phyloP scores from a whole-genome alignment of 371 early-diverging fungal genomes.

The Capillidium heterosporum region DNA sequence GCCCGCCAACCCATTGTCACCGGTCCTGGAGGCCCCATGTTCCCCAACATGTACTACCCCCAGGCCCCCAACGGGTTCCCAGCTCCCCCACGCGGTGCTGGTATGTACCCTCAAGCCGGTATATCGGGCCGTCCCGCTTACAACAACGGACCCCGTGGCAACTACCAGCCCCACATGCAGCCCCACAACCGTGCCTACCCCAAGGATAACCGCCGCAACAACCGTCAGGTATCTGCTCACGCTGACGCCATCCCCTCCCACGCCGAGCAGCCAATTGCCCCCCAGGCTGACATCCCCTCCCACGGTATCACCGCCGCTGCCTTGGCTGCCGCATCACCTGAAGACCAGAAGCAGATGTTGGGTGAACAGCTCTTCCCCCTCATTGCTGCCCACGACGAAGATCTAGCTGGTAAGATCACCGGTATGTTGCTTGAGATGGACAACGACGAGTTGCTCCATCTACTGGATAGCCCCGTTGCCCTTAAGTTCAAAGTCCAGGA shows the following conservation, averaged over 20 bases:
- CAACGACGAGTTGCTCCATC: constrained; percentile 73
- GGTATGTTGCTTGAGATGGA: constrained; percentile 98
- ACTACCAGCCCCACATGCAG: constrained; percentile 7
- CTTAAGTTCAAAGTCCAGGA: constrained; percentile 54
- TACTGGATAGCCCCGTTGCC: constrained; percentile 61
- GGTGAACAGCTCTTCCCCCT: constrained; percentile 87
- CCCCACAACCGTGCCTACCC: no score
- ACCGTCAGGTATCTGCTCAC: no score
- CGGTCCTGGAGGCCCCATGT: constrained; percentile 15
- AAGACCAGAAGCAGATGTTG: constrained; percentile 84
- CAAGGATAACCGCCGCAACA: constrained; percentile 14
- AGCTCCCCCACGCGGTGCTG: constrained; percentile 41
- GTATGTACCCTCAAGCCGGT: constrained; percentile 50
- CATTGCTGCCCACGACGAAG: constrained; percentile 35
- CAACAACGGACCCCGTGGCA: constrained; percentile 2
- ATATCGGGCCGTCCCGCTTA: constrained; percentile 29
- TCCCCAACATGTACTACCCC: constrained; percentile 12
- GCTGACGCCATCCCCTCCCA: no score
- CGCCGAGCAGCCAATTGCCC: no score
- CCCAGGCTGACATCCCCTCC: no score
- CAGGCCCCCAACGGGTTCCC: constrained; percentile 27
- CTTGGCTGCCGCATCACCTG: constrained; percentile 62
- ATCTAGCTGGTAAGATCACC: constrained; percentile 89
- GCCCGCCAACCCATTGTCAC: constrained; percentile 43
- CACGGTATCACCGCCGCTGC: constrained; percentile 44